These are phyloP conservation scores for Parafenestella ontariensis DNA, from an alignment of 2,329 filamentous ascomycete genomes.

Conservation along the genomic window DNA sequence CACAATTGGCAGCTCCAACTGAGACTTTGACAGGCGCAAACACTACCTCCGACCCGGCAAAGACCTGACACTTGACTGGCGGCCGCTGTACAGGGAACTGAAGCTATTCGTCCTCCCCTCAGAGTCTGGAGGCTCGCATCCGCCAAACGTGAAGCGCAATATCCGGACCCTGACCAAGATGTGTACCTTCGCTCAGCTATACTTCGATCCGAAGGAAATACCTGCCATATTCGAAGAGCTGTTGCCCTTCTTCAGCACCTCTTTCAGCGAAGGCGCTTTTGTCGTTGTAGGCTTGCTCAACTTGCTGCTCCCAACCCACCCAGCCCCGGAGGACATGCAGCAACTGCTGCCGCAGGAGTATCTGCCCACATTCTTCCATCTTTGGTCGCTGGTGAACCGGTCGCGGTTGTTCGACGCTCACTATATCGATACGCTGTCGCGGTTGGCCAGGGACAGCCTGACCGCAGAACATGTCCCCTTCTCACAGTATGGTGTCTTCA, in stretches of 20 bases:
- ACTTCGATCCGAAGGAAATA: constrained; percentile 88
- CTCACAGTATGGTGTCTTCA: constrained; percentile 87
- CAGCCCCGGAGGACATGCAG: constrained; percentile 72
- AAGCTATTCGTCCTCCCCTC: constrained; percentile 88
- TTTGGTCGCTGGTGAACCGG: constrained; percentile 92
- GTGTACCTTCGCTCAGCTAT: constrained; percentile 86
- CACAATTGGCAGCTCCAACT: constrained; percentile 14
- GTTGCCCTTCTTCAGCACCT: constrained; percentile 79
- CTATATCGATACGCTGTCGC: constrained; percentile 88
- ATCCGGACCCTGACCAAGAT: constrained; percentile 82
- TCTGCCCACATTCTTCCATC: constrained; percentile 91
- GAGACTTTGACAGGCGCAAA: constrained; percentile 71
- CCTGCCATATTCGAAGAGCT: constrained; percentile 69
- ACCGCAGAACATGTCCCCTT: constrained; percentile 78
- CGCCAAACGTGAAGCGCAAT: constrained; percentile 69
- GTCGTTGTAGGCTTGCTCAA: constrained; percentile 91
- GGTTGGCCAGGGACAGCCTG: constrained; percentile 84
- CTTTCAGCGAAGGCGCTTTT: constrained; percentile 89
- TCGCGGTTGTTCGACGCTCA: constrained; percentile 87
- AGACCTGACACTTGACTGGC: constrained; percentile 92
- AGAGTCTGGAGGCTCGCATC: constrained; percentile 72
- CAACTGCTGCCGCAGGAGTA: constrained; percentile 88
- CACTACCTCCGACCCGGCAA: constrained; percentile 92
- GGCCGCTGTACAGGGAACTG: constrained; percentile 88
- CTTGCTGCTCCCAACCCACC: constrained; percentile 82